A percentile compares a stretch with the other conserved stretches of the same genome.
phyloP scores from a whole-genome alignment of 805 yeast species.

The Metschnikowia shivogae region DNA sequence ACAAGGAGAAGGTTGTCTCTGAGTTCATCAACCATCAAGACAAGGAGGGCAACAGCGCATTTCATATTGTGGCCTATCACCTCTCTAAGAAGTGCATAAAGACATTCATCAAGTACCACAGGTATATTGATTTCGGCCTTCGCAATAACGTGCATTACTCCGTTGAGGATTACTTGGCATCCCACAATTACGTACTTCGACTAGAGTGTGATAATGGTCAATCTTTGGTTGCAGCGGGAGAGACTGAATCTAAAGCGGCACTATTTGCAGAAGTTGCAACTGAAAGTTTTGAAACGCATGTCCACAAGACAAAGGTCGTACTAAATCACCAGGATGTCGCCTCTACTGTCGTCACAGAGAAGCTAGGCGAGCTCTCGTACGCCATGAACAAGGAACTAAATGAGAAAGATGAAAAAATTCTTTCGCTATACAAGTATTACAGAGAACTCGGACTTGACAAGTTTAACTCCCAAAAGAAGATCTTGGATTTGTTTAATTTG shows the following conservation, averaged over 20 bases:
- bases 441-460: constrained; percentile 23
- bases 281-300: constrained; percentile 35
- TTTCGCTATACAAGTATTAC: constrained; percentile 24
- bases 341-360: constrained; percentile 34
- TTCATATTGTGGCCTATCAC: constrained; percentile 74
- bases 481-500: constrained; percentile 27
- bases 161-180: constrained; percentile 27
- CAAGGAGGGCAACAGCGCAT: constrained; percentile 89
- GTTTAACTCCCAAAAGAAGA: constrained; percentile 25
- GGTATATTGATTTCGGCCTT: constrained; percentile 22
- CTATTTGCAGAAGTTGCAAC: constrained; percentile 11
- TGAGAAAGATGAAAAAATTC: constrained; percentile 32
- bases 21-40: constrained; percentile 82
- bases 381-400: constrained; percentile 36
- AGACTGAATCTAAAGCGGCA: constrained; percentile 6
- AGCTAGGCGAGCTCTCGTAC: constrained; percentile 35
- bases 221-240: constrained; percentile 6
- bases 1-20: constrained; percentile 28
- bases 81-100: constrained; percentile 23
- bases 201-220: constrained; percentile 15
- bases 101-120: constrained; percentile 23
- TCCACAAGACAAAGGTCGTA: constrained; percentile 33
- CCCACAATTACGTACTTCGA: constrained; percentile 25
- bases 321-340: constrained; percentile 31
- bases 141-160: constrained; percentile 24